phyloP scores from a whole-genome alignment of 1,139 yeast species.

The Magnusiomyces ingens region DNA sequence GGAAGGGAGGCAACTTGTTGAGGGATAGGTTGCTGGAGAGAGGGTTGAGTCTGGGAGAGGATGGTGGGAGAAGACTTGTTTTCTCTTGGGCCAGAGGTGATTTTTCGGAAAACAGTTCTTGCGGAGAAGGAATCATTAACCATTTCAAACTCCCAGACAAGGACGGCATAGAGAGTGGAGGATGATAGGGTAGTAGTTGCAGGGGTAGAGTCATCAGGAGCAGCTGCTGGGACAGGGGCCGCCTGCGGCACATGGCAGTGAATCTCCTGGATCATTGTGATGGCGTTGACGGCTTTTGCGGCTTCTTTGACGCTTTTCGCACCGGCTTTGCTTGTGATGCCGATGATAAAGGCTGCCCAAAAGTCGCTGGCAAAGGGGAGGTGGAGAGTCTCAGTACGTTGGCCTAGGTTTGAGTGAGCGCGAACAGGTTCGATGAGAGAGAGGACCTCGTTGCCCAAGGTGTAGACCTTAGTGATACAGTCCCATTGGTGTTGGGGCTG shows the following conservation, averaged over 20 bases:
- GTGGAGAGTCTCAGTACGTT: constrained; percentile 29
- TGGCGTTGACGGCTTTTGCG: constrained; percentile 29
- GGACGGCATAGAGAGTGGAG: constrained; percentile 22
- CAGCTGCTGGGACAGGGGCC: constrained; percentile 6
- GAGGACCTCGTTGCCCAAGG: constrained; percentile 31
- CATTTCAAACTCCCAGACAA: constrained; percentile 33
- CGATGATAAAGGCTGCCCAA: constrained; percentile 36
- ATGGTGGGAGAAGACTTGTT: not conserved
- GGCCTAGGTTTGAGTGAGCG: constrained; percentile 24
- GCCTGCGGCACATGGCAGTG: constrained; percentile 20
- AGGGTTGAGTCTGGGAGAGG: constrained; percentile 5
- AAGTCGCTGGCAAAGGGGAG: constrained; percentile 36
- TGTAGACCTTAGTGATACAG: constrained; percentile 29
- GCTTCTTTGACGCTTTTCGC: constrained; percentile 27
- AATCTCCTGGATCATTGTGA: constrained; percentile 33
- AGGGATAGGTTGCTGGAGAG: not conserved
- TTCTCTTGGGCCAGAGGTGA: constrained; percentile 8
- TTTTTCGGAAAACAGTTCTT: constrained; percentile 30
- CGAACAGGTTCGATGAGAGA: constrained; percentile 28
- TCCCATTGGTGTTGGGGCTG: constrained; percentile 25
- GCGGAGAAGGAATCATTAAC: constrained; percentile 33
- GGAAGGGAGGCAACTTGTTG: too few species aligned
- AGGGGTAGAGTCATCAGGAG: constrained; percentile 4
- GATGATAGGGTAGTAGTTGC: not conserved
- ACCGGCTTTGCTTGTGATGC: constrained; percentile 25